phyloP scores from a whole-genome alignment of 768 basidiomycete species.

The Erythrobasidium yunnanense region DNA sequence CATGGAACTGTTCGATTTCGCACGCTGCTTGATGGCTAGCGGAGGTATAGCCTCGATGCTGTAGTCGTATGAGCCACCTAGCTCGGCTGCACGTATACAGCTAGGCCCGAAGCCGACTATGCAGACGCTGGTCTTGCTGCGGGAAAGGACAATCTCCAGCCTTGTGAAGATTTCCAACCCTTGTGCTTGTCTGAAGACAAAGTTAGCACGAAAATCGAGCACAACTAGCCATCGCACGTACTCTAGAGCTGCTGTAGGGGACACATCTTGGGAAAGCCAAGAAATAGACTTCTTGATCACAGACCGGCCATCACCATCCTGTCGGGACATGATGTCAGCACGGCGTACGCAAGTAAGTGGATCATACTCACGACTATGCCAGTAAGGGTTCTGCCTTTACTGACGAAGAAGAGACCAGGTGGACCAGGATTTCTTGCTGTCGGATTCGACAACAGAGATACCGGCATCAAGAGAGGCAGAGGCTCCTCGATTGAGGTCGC shows the following conservation, averaged over 20 bases:
- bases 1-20: slow-evolving; percentile 18
- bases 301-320: slow-evolving; percentile 30
- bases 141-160: slow-evolving; percentile 29
- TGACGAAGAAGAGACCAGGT: slow-evolving; percentile 37
- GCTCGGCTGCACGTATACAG: not conserved
- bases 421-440: slow-evolving; percentile 30
- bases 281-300: slow-evolving; percentile 34
- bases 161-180: slow-evolving; percentile 13
- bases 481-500: not conserved
- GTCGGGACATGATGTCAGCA: too few species aligned
- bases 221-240: not conserved
- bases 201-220: not conserved
- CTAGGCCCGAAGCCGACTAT: slow-evolving; percentile 8
- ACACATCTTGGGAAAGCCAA: slow-evolving; percentile 21
- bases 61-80: not conserved
- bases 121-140: slow-evolving; percentile 26
- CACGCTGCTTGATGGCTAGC: not conserved
- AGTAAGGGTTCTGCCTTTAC: slow-evolving; percentile 25
- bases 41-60: not conserved
- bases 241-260: not conserved
- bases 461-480: slow-evolving; percentile 33
- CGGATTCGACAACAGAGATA: slow-evolving; percentile 36
- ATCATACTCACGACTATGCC: slow-evolving; percentile 21
- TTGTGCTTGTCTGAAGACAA: not conserved
- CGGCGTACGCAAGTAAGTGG: too few species aligned